Evolutionary conservation across 140 eudicot genomes (phyloP).

Genomic region (Stevia rebaudiana): DNA sequence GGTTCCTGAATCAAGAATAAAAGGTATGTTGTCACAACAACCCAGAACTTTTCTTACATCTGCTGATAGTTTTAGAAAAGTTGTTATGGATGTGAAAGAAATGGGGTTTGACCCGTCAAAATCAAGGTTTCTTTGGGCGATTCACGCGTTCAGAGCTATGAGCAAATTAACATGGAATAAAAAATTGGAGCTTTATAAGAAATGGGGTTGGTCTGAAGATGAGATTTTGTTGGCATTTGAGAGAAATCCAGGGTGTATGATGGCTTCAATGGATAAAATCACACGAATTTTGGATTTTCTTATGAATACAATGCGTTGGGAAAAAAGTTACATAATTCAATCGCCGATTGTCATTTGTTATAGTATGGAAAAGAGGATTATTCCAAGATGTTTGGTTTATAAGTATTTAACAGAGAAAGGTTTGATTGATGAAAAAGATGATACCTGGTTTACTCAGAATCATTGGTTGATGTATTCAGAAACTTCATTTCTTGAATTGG

Average conservation of each 20-base stretch:
- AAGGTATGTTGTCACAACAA: conserved; percentile 23
- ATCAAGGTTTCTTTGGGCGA: conserved; percentile 26
- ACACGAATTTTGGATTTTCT: conserved; percentile 34
- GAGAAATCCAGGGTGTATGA: conserved; percentile 39
- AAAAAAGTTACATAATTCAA: conserved; percentile 16
- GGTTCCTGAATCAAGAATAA: conserved; percentile 29
- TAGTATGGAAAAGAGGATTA: conserved; percentile 41
- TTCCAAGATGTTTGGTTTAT: conserved; percentile 48
- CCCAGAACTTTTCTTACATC: conserved; percentile 24
- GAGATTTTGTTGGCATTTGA: conserved; percentile 34
- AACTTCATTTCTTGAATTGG: conserved; percentile 22
- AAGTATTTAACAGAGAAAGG: conserved; percentile 36
- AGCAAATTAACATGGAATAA: conserved; percentile 38
- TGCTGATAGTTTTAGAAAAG: conserved; percentile 26
- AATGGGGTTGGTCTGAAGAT: conserved; percentile 48
- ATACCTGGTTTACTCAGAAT: background rate
- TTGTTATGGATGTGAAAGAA: conserved; percentile 25
- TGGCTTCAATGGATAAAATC: conserved; percentile 36
- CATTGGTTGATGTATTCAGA: conserved; percentile 23
- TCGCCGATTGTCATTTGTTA: conserved; percentile 23
- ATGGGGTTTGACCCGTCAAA: conserved; percentile 35
- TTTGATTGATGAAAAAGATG: conserved; percentile 24
- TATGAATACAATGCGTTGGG: conserved; percentile 42
- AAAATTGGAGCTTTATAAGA: conserved; percentile 35
- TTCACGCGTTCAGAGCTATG: conserved; percentile 28